Conservation (phyloP, 768 basidiomycete species). For the Phallus indusiatus region DNA sequence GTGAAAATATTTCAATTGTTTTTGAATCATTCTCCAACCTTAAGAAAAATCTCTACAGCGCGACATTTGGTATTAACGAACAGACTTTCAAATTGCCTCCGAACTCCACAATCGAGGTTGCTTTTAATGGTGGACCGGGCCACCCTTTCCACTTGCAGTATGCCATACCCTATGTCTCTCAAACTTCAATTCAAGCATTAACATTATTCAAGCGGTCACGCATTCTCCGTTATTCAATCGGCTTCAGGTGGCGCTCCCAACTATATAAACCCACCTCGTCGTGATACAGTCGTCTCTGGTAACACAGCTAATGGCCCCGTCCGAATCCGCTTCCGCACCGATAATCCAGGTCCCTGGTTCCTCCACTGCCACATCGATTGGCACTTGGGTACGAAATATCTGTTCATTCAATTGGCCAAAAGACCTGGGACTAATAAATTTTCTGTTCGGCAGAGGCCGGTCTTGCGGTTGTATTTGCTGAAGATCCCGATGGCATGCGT, state of each 20-base stretch:
- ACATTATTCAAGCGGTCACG: not conserved
- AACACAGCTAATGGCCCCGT: slow-evolving; percentile 24
- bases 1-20: no score
- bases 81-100: not conserved
- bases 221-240: slow-evolving; percentile 28
- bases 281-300: slow-evolving; percentile 3
- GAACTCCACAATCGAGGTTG: slow-evolving; percentile 2
- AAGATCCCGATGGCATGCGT: slow-evolving; percentile 16
- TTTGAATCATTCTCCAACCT: no score
- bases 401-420: not conserved
- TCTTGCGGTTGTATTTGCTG: slow-evolving; percentile 31
- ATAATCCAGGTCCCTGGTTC: slow-evolving; percentile 47
- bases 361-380: slow-evolving; percentile 37
- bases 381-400: slow-evolving; percentile 27
- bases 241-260: slow-evolving; percentile 23
- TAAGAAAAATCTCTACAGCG: no score
- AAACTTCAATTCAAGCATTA: no score
- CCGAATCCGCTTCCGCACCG: slow-evolving; percentile 40
- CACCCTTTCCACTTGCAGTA: slow-evolving; percentile 7
- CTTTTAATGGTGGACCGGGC: not conserved
- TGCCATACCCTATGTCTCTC: not conserved
- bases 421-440: not conserved
- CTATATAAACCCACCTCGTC: slow-evolving; percentile 25
- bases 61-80: not conserved
- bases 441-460: slow-evolving; percentile 12